Evolutionary conservation across 108 stramenopile species (phyloP), one percentile per base, ranked within the genome.

Genomic region (Skeletonema costatum): DNA sequence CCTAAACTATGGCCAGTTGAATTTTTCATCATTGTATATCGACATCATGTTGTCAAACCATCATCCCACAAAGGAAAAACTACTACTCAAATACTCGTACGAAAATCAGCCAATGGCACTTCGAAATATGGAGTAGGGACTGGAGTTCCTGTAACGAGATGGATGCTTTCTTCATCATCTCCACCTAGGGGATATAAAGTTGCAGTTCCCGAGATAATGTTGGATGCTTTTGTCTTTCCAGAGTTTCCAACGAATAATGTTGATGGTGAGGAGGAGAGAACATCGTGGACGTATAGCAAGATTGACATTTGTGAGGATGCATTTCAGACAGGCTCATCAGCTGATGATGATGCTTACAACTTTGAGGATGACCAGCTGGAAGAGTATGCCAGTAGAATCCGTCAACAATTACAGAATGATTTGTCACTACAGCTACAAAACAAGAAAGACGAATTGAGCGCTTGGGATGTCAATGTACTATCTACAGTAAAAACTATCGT

Each of bases 1-100:
- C 81, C 75, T 21, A 59, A 76, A n/a, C 44, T 82, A 29, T 82
- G 81, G 81, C 81, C 81, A 5, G 81, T 82, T 0, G 81, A 82
- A 51, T 82, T 77, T 44, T 82, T 82, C 63, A n/a, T 82, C 13
- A 72, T 82, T 13, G 67, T 68, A 51, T 62, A 72, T 73, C 75
- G 76, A 13, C 76, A 51, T 25, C 25, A 25, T 25, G 25, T 0
- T 9, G 16, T 29, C 5, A 58, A 64, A 19, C 12, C 50, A 6
- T n/a, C 50, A 51, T 5, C 38, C 10, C 46, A 2, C 7, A 36
- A 44, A 16, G 17, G 59, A 60, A 56, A 5, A 16, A 21, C 10
- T 4, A 39, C 35, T n/a, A 70, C 79, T 13, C 74, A 80, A 60
- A 65, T 75, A 13, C 64, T 82, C 3, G 81, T 82, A 19, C 60